Evolutionary conservation across 176 grass and related monocot species (phyloP).

Genomic region (Echinochloa phyllopogon): DNA sequence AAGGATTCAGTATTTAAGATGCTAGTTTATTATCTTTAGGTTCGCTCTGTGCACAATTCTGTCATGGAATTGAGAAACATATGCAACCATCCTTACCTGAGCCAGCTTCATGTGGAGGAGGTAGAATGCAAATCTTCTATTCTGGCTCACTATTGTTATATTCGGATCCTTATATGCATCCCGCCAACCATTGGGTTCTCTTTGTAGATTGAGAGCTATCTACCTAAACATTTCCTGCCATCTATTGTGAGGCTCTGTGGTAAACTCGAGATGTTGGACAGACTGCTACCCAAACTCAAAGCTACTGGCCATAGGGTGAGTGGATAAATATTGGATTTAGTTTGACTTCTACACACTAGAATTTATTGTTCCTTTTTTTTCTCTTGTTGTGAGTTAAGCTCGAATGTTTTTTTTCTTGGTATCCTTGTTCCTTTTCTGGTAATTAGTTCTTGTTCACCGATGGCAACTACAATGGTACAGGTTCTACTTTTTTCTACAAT

Average conservation of each 20-base stretch:
- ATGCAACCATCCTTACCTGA: conserved; percentile 99
- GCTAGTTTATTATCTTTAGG: conserved; percentile 51
- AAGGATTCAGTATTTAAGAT: conserved; percentile 30
- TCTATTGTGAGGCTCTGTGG: conserved; percentile 88
- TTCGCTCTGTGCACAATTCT: conserved; percentile 91
- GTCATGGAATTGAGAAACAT: conserved; percentile 99
- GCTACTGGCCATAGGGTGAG: conserved; percentile 92
- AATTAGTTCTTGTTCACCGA: conserved; percentile 28
- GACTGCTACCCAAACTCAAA: conserved; percentile 94
- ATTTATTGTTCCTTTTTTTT: neutral
- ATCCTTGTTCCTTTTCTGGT: conserved; percentile 18
- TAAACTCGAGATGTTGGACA: conserved; percentile 98
- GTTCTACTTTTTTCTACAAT: conserved; percentile 99
- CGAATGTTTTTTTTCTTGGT: neutral
- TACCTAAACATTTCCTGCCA: conserved; percentile 95
- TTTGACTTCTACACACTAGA: conserved; percentile 24
- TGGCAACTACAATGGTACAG: conserved; percentile 44
- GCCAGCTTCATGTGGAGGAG: conserved; percentile 94
- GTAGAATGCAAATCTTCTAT: conserved; percentile 47
- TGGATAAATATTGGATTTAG: conserved; percentile 11
- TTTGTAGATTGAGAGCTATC: conserved; percentile 82
- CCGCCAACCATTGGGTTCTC: conserved; percentile 34
- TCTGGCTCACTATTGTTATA: conserved; percentile 18
- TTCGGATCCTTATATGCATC: conserved; percentile 28
- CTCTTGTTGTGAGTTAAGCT: conserved; percentile 25